Evolutionary conservation across 176 grass and related monocot genomes (phyloP).

Genomic region (Chloris gayana): DNA sequence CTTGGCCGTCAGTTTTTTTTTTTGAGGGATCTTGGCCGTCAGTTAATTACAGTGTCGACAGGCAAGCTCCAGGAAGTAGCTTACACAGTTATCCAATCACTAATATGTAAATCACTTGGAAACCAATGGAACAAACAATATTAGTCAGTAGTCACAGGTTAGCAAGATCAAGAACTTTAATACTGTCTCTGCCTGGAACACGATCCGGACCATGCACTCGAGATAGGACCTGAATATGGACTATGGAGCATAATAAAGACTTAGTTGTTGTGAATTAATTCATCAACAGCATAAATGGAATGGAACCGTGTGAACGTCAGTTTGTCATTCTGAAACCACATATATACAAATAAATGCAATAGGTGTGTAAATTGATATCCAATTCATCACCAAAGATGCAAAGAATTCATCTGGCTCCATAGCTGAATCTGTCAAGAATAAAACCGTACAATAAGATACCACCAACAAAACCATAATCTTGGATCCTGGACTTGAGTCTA

Average conservation of each 20-base stretch:
- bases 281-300: not conserved
- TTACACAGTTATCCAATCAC: not conserved
- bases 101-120: too few relatives aligned
- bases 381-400: not conserved
- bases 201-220: too few relatives aligned
- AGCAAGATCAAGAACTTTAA: not conserved
- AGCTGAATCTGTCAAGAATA: not conserved
- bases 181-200: too few relatives aligned
- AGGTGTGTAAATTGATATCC: not conserved
- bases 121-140: not conserved
- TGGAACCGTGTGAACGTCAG: not conserved
- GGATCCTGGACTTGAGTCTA: not conserved
- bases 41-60: not conserved
- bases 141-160: not conserved
- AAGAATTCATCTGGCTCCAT: not conserved
- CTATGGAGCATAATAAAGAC: too few relatives aligned
- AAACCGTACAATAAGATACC: not conserved
- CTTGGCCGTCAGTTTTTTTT: not conserved
- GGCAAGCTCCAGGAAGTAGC: not conserved
- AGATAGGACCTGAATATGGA: not conserved
- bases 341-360: not conserved
- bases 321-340: not conserved
- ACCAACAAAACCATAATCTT: not conserved
- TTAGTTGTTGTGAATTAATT: not conserved
- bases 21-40: not conserved